Base-by-base conservation (phyloP, 495 filamentous ascomycete genomes). In the Neurospora terricola region DNA sequence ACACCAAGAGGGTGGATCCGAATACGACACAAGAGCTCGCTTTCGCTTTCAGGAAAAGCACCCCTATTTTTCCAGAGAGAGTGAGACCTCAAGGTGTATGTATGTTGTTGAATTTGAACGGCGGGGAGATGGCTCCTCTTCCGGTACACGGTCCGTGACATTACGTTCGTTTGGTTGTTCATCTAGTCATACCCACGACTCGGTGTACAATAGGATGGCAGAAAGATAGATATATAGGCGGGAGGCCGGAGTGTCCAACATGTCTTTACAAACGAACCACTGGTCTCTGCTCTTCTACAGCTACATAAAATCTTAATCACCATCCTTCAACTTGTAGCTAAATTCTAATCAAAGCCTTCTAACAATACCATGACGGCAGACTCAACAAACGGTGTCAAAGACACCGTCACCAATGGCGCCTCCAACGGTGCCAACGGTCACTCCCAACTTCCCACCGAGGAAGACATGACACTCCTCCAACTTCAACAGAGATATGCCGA, bases 401-500 rank as follows among this genome's bases (percentile, higher is more conserved):
- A 71, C 21, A 71, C 27, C 21, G 5, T 11, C 21, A 16, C 30
- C 11, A 43, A 43, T 43, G 40, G 40, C 40, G 40, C 40, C 40
- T 3, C 40, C 16, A n/a, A n/a, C 40, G 70, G 48, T 14, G 5
- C 39, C 36, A 36, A 14, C 38, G 30, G 68, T 21, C 70, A 71
- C 7, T 39, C 21, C 12, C 27, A 36, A 21, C 43, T 66, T 23
- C 74, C 73, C 0, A 77, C 66, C 48, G 68, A 70, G 5, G 77
- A 78, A 18, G 73, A 75, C 38, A 69, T 75, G 43, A 82, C 77
- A 38, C 73, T 83, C 16, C 74, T 72, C 30, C 71, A 75, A 21
- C 69, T 83, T 30, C 77, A 81, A 40, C 79, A 81, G 38, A 83
- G 81, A 54, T 88, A 87, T 73, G 76, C 71, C 39, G 78, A 81